phyloP scores from a whole-genome alignment of 768 basidiomycete genomes.

The Naganishia vaughanmartiniae region DNA sequence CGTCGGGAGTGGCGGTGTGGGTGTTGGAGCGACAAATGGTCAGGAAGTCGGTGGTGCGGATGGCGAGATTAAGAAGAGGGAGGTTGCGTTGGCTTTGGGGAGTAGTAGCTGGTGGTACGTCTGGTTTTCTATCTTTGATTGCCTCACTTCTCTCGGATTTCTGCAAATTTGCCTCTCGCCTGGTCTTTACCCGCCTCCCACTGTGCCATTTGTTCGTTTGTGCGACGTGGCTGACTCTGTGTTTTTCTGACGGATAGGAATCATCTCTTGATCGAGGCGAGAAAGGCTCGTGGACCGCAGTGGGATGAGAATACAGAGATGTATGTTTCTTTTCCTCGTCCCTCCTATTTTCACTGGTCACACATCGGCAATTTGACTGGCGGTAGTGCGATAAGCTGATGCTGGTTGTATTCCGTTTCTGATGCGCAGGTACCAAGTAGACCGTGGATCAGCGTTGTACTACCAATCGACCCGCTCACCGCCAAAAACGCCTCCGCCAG shows the following conservation, averaged over 20 bases:
- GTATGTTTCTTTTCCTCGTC: background rate
- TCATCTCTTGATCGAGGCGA: slow-evolving; percentile 46
- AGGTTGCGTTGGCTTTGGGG: slow-evolving; percentile 26
- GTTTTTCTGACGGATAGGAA: slow-evolving; percentile 40
- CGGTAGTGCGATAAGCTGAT: too few species aligned
- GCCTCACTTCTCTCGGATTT: too few species aligned
- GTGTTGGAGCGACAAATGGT: background rate
- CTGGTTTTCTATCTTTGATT: too few species aligned
- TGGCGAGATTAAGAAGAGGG: slow-evolving; percentile 8
- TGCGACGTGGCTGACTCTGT: background rate
- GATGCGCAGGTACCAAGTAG: slow-evolving; percentile 30
- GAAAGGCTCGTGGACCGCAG: slow-evolving; percentile 48
- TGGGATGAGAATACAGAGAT: slow-evolving; percentile 49
- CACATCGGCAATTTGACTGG: too few species aligned
- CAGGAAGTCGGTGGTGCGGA: background rate
- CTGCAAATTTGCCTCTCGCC: too few species aligned
- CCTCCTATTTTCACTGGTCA: too few species aligned
- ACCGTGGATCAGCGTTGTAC: slow-evolving; percentile 29
- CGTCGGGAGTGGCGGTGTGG: background rate
- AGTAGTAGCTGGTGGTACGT: slow-evolving; percentile 34
- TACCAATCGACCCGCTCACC: slow-evolving; percentile 30
- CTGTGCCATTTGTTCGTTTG: too few species aligned
- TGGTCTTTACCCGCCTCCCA: too few species aligned
- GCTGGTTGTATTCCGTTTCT: background rate
- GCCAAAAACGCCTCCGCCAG: slow-evolving; percentile 21